These are phyloP conservation scores for Ganoderma sinense DNA, from an alignment of 1,284 basidiomycete genomes.

Conservation along the genomic window DNA sequence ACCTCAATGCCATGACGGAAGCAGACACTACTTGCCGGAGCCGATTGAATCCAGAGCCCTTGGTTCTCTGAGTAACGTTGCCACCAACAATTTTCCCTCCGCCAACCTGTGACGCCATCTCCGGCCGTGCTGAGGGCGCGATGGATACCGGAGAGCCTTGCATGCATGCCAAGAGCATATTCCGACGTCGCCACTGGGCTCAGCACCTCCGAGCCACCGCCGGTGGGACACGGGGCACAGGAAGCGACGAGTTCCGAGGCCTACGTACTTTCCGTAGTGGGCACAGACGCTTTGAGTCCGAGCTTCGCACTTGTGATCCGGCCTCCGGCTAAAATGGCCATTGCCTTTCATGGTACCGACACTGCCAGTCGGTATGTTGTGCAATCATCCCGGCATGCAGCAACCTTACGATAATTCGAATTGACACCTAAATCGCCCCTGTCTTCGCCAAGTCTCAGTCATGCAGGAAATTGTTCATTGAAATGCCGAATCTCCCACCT, in stretches of 20 bases:
- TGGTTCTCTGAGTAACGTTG: background rate
- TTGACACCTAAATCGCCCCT: background rate
- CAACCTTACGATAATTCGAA: background rate
- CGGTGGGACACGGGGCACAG: background rate
- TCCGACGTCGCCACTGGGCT: background rate
- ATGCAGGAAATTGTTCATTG: background rate
- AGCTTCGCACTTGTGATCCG: too few relatives aligned
- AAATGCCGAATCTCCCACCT: background rate
- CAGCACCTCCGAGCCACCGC: background rate
- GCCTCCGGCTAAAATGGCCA: too few relatives aligned
- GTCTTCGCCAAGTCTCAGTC: background rate
- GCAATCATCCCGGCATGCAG: background rate
- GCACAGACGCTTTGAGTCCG: too few relatives aligned
- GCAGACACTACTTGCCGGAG: background rate
- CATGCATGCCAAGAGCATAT: background rate
- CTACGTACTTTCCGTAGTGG: too few relatives aligned
- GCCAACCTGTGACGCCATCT: background rate
- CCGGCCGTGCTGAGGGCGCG: background rate
- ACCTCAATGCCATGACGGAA: background rate
- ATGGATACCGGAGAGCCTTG: background rate
- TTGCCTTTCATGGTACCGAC: too few relatives aligned
- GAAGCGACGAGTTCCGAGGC: background rate
- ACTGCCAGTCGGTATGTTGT: background rate
- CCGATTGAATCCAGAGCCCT: background rate
- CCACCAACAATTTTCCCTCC: background rate